These are phyloP conservation scores for Krasilnikovozyma curviuscula DNA, from an alignment of 768 basidiomycete species.

Conservation along the genomic window DNA sequence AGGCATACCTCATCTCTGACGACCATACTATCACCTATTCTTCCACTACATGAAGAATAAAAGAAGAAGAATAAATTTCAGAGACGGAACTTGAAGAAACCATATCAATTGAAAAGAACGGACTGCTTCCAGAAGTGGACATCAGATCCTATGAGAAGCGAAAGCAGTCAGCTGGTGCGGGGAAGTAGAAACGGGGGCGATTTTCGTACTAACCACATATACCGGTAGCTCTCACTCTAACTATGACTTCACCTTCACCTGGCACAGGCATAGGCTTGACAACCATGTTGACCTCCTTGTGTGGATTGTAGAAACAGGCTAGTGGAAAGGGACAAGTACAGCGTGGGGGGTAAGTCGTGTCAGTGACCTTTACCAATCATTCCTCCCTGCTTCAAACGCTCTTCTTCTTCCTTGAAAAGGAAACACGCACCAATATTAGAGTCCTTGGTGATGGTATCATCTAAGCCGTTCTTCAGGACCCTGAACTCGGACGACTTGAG, in stretches of 20 bases:
- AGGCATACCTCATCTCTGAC: slow-evolving; percentile 1
- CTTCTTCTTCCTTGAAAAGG: too few relatives aligned
- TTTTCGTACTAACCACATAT: slow-evolving; percentile 24
- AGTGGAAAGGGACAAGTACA: too few relatives aligned
- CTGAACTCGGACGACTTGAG: slow-evolving; percentile 24
- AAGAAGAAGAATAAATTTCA: neutral
- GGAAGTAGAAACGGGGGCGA: neutral
- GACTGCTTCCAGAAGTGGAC: slow-evolving; percentile 12
- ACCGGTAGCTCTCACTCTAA: slow-evolving; percentile 28
- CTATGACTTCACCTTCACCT: slow-evolving; percentile 20
- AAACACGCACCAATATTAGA: too few relatives aligned
- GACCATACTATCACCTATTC: neutral
- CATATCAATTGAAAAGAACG: neutral
- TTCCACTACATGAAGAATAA: neutral
- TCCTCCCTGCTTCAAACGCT: too few relatives aligned
- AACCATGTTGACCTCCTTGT: slow-evolving; percentile 24
- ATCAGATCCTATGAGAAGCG: neutral
- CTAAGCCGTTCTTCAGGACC: slow-evolving; percentile 11
- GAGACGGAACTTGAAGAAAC: neutral
- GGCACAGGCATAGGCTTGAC: slow-evolving; percentile 22
- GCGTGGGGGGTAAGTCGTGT: slow-evolving; percentile 19
- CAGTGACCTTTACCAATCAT: slow-evolving; percentile 15
- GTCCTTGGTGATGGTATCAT: slow-evolving; percentile 2
- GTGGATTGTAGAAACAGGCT: slow-evolving; percentile 23
- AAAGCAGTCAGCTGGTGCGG: neutral